phyloP scores from a whole-genome alignment of 2,329 filamentous ascomycete species.

The Colletotrichum lupini region DNA sequence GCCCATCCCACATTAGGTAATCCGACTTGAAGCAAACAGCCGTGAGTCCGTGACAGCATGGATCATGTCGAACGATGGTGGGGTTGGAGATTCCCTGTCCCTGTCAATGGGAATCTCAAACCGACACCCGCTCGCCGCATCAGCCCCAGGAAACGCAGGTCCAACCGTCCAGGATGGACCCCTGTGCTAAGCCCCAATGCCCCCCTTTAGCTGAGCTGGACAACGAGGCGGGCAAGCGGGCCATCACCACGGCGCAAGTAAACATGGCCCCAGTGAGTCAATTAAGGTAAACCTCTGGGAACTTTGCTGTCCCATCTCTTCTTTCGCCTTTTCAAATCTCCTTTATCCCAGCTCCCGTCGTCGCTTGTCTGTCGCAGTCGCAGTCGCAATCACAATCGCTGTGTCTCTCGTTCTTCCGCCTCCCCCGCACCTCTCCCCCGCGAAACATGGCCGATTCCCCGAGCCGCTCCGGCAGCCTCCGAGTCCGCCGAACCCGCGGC shows the following conservation, averaged over 20 bases:
- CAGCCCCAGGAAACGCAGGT: slow-evolving; percentile 3
- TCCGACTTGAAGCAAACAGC: not conserved
- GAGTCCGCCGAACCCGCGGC: slow-evolving; percentile 40
- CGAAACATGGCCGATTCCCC: slow-evolving; percentile 41
- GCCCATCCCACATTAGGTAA: slow-evolving; percentile 6
- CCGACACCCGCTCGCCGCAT: not conserved
- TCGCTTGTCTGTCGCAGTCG: not conserved
- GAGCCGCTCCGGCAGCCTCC: slow-evolving; percentile 42
- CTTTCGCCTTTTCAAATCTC: not conserved
- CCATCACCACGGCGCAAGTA: slow-evolving; percentile 10
- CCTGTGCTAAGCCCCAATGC: slow-evolving; percentile 13
- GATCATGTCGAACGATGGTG: slow-evolving; percentile 6
- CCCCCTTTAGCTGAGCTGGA: slow-evolving; percentile 8
- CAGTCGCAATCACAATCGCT: not conserved
- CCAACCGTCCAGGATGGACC: slow-evolving; percentile 7
- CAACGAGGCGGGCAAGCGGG: slow-evolving; percentile 2
- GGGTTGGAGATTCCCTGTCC: not conserved
- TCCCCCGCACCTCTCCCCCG: not conserved
- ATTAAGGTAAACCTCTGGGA: not conserved
- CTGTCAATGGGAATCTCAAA: slow-evolving; percentile 4
- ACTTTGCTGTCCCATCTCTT: not conserved
- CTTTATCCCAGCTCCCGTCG: not conserved
- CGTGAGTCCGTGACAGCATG: not conserved
- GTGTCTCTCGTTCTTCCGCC: not conserved
- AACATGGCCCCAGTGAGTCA: slow-evolving; percentile 27